These are phyloP conservation scores for Cordyceps militaris DNA, from an alignment of 2,329 filamentous ascomycete species.

Conservation along the genomic window DNA sequence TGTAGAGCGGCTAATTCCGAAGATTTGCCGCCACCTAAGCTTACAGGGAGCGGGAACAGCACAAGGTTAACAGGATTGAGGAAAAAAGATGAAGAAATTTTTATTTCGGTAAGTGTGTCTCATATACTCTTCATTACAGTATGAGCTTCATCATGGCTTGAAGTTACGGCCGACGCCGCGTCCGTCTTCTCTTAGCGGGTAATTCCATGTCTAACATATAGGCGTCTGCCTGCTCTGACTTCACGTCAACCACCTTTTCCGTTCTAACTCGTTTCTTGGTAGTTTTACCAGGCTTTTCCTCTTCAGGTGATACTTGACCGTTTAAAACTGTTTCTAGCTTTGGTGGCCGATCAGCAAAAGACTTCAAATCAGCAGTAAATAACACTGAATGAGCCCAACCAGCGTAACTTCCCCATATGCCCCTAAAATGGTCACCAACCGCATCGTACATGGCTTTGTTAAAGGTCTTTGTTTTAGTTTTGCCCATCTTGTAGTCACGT, in stretches of 20 bases:
- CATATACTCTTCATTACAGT: no score
- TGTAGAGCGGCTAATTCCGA: not conserved
- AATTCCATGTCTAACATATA: slow-evolving; percentile 14
- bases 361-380: slow-evolving; percentile 84
- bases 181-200: slow-evolving; percentile 8
- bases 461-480: slow-evolving; percentile 74
- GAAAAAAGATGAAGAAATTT: no score
- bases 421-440: slow-evolving; percentile 81
- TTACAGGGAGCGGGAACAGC: not conserved
- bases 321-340: slow-evolving; percentile 13
- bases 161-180: slow-evolving; percentile 1
- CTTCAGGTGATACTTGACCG: not conserved
- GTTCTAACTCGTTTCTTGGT: slow-evolving; percentile 19
- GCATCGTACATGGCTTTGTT: slow-evolving; percentile 86
- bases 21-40: slow-evolving; percentile 5
- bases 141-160: not conserved
- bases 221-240: slow-evolving; percentile 1
- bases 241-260: slow-evolving; percentile 3
- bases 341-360: slow-evolving; percentile 61
- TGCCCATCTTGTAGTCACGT: slow-evolving; percentile 89
- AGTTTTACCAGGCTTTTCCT: slow-evolving; percentile 14
- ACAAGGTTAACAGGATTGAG: not conserved
- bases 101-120: no score
- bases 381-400: slow-evolving; percentile 97
- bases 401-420: slow-evolving; percentile 85